Base-by-base conservation (phyloP, 108 stramenopile species). In the Bacterosira constricta region DNA sequence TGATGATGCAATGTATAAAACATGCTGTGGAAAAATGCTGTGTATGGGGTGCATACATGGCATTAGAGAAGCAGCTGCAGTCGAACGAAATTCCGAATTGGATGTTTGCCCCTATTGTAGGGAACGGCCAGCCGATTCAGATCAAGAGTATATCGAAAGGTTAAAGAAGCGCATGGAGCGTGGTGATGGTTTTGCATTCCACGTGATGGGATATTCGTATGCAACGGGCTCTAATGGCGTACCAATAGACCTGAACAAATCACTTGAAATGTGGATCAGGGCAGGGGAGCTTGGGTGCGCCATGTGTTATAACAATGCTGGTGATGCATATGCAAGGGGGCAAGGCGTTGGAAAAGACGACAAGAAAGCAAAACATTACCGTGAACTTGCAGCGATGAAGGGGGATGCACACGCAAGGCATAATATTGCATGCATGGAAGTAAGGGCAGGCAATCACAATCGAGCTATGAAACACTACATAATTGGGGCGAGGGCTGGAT, bases 331-430 rank as follows among this genome's bases (percentile, higher is more conserved):
- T 39, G 42, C 29, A 25, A n/a, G 32, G 12, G 44, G 37, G n/a
- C 1, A 18, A 13, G 37, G 42, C 60, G 44, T 62, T 15, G 60
- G 15, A 39, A 35, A 41, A 39, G 60, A 62, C 18, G 25, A 15
- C 26, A 62, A 62, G 44, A 62, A 62, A 46, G 60, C 60, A 12
- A 62, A 39, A 18, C 37, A 62, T 62, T 39, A 62, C 44, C 32
- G 21, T 25, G 60, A 62, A 26, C 60, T 62, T n/a, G 60, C 36
- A 15, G 60, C 60, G 17, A 62, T 62, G 42, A 26, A 12, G 18
- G 60, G 60, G 44, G 17, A 62, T 41, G 44, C 15, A 25, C 5
- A 38, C 1, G 60, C 60, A 39, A 62, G 60, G 60, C 17, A 7
- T 18, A 39, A 39, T 20, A 21, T 62, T 39, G 60, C n/a, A 13